Evolutionary conservation across 139 green algal genomes (phyloP).

Genomic region (Chlamydomonas eustigma): DNA sequence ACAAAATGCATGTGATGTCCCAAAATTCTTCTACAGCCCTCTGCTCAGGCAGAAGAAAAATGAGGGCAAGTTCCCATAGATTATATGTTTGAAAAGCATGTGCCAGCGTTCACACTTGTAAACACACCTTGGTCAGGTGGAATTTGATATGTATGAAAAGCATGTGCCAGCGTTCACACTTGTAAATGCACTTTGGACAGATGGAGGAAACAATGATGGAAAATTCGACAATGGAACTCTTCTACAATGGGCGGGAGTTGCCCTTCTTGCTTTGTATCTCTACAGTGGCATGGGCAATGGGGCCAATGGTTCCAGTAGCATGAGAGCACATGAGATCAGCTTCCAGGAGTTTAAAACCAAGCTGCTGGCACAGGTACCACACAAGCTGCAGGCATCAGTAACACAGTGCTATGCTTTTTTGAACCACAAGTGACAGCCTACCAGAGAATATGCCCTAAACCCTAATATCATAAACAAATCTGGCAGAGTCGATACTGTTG

Average conservation of each 20-base stretch:
- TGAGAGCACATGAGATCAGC: constrained; percentile 68
- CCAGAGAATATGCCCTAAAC: too few species aligned
- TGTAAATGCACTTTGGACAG: not conserved
- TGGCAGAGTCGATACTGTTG: not conserved
- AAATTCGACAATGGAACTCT: not conserved
- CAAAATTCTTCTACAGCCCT: not conserved
- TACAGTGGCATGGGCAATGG: not conserved
- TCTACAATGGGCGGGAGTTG: not conserved
- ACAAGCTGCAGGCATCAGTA: too few species aligned
- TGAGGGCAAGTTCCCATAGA: not conserved
- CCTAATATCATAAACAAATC: too few species aligned
- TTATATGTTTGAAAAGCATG: not conserved
- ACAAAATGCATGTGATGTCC: too few species aligned
- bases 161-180: not conserved
- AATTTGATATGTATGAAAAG: not conserved
- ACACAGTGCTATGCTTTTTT: too few species aligned
- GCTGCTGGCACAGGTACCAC: constrained; percentile 67
- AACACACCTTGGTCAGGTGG: not conserved
- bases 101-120: not conserved
- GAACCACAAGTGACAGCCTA: too few species aligned
- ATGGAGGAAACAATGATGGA: not conserved
- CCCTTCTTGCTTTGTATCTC: not conserved
- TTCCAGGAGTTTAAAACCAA: constrained; percentile 90
- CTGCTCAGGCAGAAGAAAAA: not conserved
- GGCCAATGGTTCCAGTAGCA: too few species aligned